Conservation (phyloP, 768 basidiomycete species). For the Pleurotus citrinopileatus region DNA sequence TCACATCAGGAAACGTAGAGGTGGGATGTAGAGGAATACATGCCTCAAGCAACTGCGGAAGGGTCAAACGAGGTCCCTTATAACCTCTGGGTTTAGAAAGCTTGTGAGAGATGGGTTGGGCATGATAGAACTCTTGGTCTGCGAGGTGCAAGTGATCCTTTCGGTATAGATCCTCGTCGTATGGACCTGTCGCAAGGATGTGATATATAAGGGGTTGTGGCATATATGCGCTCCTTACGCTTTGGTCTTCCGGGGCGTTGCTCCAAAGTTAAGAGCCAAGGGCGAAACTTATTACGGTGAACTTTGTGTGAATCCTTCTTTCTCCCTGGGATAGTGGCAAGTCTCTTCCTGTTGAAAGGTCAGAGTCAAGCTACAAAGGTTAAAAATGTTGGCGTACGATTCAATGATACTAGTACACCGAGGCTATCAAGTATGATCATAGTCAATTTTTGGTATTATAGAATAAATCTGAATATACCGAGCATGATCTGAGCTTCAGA, state of each 20-base stretch:
- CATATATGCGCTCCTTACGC: background rate
- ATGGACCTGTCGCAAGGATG: background rate
- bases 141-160: background rate
- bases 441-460: background rate
- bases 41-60: background rate
- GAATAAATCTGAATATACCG: constrained; percentile 3
- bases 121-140: background rate
- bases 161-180: background rate
- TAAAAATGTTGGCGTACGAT: background rate
- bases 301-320: background rate
- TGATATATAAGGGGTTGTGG: background rate
- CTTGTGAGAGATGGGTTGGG: background rate
- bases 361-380: background rate
- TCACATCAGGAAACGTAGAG: background rate
- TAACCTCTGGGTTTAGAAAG: background rate
- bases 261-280: background rate
- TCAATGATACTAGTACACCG: background rate
- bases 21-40: background rate
- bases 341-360: background rate
- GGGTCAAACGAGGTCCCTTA: background rate
- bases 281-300: background rate
- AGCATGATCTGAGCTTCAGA: constrained; percentile 1
- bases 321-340: background rate
- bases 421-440: background rate
- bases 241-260: background rate